Base-by-base conservation (phyloP, 2,329 filamentous ascomycete genomes). In the Cercospora sojina region DNA sequence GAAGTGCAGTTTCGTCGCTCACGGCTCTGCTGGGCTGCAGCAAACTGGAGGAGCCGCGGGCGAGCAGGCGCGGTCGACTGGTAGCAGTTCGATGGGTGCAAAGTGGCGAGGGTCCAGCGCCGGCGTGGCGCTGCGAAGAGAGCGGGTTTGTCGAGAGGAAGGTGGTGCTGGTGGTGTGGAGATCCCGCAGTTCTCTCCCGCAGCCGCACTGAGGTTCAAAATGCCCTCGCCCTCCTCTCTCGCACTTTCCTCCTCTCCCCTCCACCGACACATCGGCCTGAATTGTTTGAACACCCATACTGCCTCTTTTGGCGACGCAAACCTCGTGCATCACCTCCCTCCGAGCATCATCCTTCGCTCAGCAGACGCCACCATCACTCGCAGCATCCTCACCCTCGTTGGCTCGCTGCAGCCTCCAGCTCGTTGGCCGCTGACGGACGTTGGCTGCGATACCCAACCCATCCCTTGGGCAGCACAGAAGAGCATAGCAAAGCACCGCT, bases 201-300 rank as follows among this genome's bases (percentile, higher is more conserved):
- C 29, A 12, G 18, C 43, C 43, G 43, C 43, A 49, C 43, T 23
- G 43, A 47, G 18, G 43, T 49, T 13, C 18, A 23, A 60, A 47
- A 23, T 60, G 35, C 23, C 31, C 25, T 38, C 25, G 32, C 47
- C 25, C n/a, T 57, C 47, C 38, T 41, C 55, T 59, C 64, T 27
- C 62, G 23, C 62, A n/a, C 58, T 25, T 43, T 31, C 66, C 47
- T 64, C 41, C 59, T 51, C 43, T 59, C 31, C 51, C 43, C n/a
- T 60, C 41, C 63, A 61, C 55, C 23, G 23, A 59, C 23, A 23
- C 62, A 23, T 16, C 32, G 9, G 41, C 31, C 43, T 29, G n/a
- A 57, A 49, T 59, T 60, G 27, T 55, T 66, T 49, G 23, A 55
- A 23, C 16, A 13, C 60, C n/a, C 25, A 27, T 59, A 43, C 18